These are phyloP conservation scores for Talaromyces verruculosus DNA, from an alignment of 2,329 filamentous ascomycete genomes.

Conservation along the genomic window DNA sequence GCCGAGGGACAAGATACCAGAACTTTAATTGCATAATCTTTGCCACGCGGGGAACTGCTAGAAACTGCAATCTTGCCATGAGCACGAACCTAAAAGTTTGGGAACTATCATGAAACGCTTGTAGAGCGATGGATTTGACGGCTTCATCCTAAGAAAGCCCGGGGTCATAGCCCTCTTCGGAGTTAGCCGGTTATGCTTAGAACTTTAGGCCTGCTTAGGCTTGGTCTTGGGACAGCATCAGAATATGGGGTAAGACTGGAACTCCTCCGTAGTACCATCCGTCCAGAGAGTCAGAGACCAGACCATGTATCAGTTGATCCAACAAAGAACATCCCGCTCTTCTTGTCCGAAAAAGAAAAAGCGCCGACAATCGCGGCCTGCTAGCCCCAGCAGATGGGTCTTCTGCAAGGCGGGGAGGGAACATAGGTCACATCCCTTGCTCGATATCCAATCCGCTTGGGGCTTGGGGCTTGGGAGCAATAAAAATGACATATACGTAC, in stretches of 20 bases:
- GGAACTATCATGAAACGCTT: neutral
- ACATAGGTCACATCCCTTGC: slow-evolving; percentile 13
- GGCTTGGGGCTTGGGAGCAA: neutral
- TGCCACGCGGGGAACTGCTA: neutral
- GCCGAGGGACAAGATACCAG: neutral
- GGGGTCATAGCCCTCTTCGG: neutral
- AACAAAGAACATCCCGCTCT: neutral
- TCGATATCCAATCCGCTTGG: neutral
- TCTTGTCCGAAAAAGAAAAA: slow-evolving; percentile 1
- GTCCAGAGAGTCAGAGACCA: no score
- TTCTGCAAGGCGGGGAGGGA: slow-evolving; percentile 7
- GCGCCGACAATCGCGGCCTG: neutral
- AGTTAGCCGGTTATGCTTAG: neutral
- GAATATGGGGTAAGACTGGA: neutral
- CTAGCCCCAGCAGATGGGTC: slow-evolving; percentile 1
- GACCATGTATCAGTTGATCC: slow-evolving; percentile 6
- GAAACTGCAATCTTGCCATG: neutral
- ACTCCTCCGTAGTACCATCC: neutral
- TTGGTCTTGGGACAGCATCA: neutral
- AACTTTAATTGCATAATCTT: neutral
- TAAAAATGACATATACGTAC: neutral
- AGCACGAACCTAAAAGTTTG: neutral
- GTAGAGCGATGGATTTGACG: neutral
- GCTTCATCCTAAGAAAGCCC: neutral
- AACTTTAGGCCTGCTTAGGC: neutral